These are phyloP conservation scores for Colletotrichum sublineola DNA, from an alignment of 2,329 filamentous ascomycete species.

Conservation along the genomic window DNA sequence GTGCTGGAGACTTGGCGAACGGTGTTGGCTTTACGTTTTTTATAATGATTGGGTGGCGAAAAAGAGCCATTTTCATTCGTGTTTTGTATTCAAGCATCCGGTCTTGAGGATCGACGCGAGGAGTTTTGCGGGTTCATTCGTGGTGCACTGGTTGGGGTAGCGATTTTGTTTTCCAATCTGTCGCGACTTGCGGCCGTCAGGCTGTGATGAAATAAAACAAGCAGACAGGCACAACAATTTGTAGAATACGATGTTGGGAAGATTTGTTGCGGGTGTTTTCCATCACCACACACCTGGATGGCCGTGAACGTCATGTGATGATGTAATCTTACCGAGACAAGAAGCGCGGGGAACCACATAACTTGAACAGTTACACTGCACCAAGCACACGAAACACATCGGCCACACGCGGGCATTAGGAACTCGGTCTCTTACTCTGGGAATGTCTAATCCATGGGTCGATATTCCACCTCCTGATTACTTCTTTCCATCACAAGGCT, in stretches of 20 bases:
- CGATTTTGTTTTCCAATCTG: not conserved
- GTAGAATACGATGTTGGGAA: not conserved
- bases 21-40: not conserved
- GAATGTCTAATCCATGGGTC: not conserved
- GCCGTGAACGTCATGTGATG: not conserved
- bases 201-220: not conserved
- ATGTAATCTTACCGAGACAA: not conserved
- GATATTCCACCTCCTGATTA: not conserved
- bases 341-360: not conserved
- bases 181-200: not conserved
- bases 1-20: slow-evolving; percentile 28
- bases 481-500: not conserved
- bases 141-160: slow-evolving; percentile 11
- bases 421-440: not conserved
- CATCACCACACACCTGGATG: not conserved
- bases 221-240: not conserved
- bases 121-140: slow-evolving; percentile 11
- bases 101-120: slow-evolving; percentile 34
- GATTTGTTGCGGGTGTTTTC: not conserved
- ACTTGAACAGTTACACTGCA: too few species aligned
- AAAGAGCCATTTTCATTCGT: not conserved
- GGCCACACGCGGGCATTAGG: not conserved
- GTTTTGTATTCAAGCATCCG: slow-evolving; percentile 16
- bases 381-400: not conserved
- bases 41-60: not conserved